Evolutionary conservation across 2,329 filamentous ascomycete species (phyloP), one percentile per base, ranked within the genome.

Genomic region (Diplodia sapinea): DNA sequence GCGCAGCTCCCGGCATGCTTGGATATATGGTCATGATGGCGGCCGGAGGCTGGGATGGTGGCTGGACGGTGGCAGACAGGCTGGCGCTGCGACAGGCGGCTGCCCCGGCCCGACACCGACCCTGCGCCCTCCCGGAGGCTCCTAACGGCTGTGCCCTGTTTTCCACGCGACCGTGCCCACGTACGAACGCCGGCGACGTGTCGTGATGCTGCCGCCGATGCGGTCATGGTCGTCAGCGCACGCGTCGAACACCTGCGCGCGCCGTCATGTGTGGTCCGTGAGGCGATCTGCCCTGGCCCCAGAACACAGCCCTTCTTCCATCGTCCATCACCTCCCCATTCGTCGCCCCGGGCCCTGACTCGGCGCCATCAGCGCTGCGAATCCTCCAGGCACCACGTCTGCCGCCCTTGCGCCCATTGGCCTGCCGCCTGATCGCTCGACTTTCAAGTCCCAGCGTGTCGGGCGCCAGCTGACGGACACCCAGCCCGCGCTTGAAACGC

Each of bases 11-110:
- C 54, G 62, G 50, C 62, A 26, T 29, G 33, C 29, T 31, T 20
- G 26, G 59, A 63, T 67, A 67, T 67, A 67, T 62, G 65, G 13
- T 33, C 31, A 31, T 29, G 47, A 20, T 29, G 55, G n/a, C n/a
- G 38, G n/a, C 31, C 47, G 56, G 56, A 62, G 65, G 65, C 65
- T 67, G 65, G 65, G 55, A 67, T 66, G 63, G 63, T 62, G 57
- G 59, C 59, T 63, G 59, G 59, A 38, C 2, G 20, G 47, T 17
- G 59, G 59, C 59, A 36, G 59, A 36, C 15, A 50, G 47, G n/a
- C 5, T 12, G 59, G 47, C 15, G 59, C 59, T 63, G 59, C 59
- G 47, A 63, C 59, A 56, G 54, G 59, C 43, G 59, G 59, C 59
- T 17, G 59, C 59, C 17, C 29, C 59, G 59, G 59, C 29, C 59